Evolutionary conservation across 805 yeast genomes (phyloP), one percentile per base, ranked within the genome.

Genomic region (Torulaspora franciscae): DNA sequence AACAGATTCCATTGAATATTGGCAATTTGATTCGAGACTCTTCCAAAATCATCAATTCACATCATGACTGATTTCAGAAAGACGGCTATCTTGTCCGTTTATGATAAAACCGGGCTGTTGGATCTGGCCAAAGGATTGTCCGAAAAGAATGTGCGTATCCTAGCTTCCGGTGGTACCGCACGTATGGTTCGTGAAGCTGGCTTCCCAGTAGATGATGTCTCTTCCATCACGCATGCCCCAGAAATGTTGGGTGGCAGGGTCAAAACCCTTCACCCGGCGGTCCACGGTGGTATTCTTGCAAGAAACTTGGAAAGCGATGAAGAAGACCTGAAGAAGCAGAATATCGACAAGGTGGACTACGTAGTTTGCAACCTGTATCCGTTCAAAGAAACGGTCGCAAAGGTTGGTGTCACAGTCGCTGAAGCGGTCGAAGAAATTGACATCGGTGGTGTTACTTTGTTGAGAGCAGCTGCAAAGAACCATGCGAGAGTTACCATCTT

Each of bases 371-470:
- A 93, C 77, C 78, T 93, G 70, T 93, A 93, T 70, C 99, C 99
- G 23, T 93, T 93, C 81, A 88, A 91, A 73, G 96, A 93, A 73
- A 93, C 99, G 40, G 86, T 93, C 50, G 85, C 95, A 53, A 91
- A 91, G 69, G 88, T 86, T 58, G 89, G 93, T 53, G 99, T 93
- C 53, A 93, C 98, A 35, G 80, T 93, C 55, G 90, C 81, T 30
- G 99, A 93, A 74, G 99, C 99, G 15, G 97, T 93, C 43, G 99
- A 93, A 74, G 98, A 93, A 70, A 83, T 93, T 59, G 99, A 93
- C 66, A 93, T 93, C 64, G 99, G 99, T 61, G 95, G 99, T 67
- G 99, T 93, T 49, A 93, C 99, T 36, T 75, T 93, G 54, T 76
- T 93, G 66, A 83, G 99, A 72, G 99, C 99, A 37, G 99, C 99